phyloP scores from a whole-genome alignment of 139 green algal genomes.

The Chlamydomonas applanata region DNA sequence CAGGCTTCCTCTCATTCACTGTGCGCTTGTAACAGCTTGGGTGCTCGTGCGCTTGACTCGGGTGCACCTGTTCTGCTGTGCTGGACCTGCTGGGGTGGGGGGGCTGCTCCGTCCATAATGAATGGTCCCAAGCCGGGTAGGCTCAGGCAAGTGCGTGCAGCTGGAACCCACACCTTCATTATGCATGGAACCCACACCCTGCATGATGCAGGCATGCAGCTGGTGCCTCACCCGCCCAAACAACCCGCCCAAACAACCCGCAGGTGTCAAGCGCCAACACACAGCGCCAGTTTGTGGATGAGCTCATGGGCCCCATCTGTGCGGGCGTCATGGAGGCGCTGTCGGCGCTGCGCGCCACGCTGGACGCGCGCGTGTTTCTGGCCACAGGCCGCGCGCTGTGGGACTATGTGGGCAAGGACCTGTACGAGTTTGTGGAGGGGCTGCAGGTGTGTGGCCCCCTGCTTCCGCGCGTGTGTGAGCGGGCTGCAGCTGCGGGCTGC shows the following conservation, averaged over 20 bases:
- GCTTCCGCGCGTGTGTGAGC: background rate
- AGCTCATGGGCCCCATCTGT: constrained; percentile 24
- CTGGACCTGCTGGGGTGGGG: too few species aligned
- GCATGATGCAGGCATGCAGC: background rate
- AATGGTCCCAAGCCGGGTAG: too few species aligned
- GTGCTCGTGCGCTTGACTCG: too few species aligned
- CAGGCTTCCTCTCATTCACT: background rate
- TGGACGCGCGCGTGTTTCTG: constrained; percentile 58
- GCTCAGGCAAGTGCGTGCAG: too few species aligned
- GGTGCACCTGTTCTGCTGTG: too few species aligned
- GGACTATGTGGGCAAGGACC: constrained; percentile 52
- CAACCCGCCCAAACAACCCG: too few species aligned
- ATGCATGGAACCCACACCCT: background rate
- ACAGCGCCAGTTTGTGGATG: constrained; percentile 25
- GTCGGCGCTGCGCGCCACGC: constrained; percentile 22
- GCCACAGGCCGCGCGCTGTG: constrained; percentile 50
- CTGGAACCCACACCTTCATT: too few species aligned
- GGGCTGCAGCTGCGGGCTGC: too few species aligned
- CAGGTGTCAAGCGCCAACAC: constrained; percentile 19
- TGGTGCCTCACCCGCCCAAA: background rate
- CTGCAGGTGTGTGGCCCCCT: constrained; percentile 39
- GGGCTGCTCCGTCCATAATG: too few species aligned
- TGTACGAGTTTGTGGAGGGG: constrained; percentile 54
- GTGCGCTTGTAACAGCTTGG: too few species aligned
- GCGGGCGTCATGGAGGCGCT: constrained; percentile 30